Percentiles rank a stretch among this genome's conserved stretches.
Conservation (phyloP, 2,329 filamentous ascomycete species). For the Talaromyces sp. region DNA sequence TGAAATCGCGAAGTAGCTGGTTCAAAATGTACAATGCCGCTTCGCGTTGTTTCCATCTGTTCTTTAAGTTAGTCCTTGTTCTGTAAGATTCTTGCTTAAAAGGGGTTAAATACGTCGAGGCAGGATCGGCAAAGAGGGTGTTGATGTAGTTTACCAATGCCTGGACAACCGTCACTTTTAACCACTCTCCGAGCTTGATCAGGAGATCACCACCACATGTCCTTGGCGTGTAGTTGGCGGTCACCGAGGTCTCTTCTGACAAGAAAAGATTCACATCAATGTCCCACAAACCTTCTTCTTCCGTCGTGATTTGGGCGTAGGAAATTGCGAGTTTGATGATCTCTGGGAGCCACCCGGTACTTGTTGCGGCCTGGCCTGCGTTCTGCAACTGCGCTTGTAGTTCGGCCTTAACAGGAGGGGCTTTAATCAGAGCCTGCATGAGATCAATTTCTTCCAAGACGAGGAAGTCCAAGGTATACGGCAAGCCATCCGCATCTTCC, state of each 20-base stretch:
- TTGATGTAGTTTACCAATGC: constrained; percentile 73
- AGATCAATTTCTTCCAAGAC: constrained; percentile 93
- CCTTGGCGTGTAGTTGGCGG: constrained; percentile 90
- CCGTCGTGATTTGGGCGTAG: constrained; percentile 83
- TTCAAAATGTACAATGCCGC: constrained; percentile 79
- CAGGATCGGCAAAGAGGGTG: constrained; percentile 56
- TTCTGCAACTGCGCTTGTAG: constrained; percentile 71
- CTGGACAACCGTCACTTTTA: constrained; percentile 68
- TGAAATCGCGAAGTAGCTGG: constrained; percentile 74
- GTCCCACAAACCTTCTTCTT: constrained; percentile 94
- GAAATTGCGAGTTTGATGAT: constrained; percentile 78
- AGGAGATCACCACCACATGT: constrained; percentile 88
- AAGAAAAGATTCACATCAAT: constrained; percentile 94
- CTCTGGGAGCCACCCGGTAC: constrained; percentile 75
- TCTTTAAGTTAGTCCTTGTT: neutral
- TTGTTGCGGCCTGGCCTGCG: constrained; percentile 52
- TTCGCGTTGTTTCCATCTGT: constrained; percentile 65
- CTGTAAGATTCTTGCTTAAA: neutral
- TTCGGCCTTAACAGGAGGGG: constrained; percentile 80
- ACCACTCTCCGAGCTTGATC: constrained; percentile 89
- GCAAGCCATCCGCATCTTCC: constrained; percentile 84
- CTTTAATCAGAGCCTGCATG: constrained; percentile 82
- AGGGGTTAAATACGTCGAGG: constrained; percentile 24
- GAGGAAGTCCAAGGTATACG: constrained; percentile 89
- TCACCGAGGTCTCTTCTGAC: constrained; percentile 89